Conservation (phyloP, 1,284 basidiomycete species). For the Cerioporus squamosus region DNA sequence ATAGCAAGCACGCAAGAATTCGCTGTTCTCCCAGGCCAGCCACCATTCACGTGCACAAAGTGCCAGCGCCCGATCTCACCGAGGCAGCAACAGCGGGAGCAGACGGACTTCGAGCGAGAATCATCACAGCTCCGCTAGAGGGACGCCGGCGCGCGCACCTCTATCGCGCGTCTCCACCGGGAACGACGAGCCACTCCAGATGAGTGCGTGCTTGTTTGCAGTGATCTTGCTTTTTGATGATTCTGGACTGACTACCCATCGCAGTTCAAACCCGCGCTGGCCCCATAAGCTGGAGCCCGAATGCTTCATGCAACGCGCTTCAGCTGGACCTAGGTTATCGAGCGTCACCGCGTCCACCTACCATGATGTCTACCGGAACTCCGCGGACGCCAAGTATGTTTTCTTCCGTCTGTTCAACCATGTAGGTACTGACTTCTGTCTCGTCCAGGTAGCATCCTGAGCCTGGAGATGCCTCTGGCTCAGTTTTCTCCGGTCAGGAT, state of each 20-base stretch:
- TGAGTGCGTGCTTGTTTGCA: neutral
- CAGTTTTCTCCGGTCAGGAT: conserved; percentile 1
- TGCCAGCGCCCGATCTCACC: neutral
- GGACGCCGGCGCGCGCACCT: neutral
- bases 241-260: neutral
- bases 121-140: neutral
- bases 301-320: conserved; percentile 7
- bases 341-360: conserved; percentile 1
- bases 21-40: neutral
- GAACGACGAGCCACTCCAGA: neutral
- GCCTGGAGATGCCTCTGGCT: conserved; percentile 6
- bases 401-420: neutral
- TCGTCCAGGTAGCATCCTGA: neutral
- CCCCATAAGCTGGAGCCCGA: conserved; percentile 2
- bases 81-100: neutral
- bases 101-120: conserved; percentile 1
- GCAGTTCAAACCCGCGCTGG: conserved; percentile 8
- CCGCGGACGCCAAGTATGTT: neutral
- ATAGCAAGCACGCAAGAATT: conserved; percentile 2
- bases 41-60: neutral
- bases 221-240: too few species aligned
- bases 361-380: conserved; percentile 4
- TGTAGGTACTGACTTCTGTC: too few species aligned
- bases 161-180: neutral
- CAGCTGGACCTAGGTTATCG: conserved; percentile 6